Evolutionary conservation across 208 protist genomes (phyloP), one percentile per base, ranked within the genome.

Genomic region (Leishmania aethiopica): DNA sequence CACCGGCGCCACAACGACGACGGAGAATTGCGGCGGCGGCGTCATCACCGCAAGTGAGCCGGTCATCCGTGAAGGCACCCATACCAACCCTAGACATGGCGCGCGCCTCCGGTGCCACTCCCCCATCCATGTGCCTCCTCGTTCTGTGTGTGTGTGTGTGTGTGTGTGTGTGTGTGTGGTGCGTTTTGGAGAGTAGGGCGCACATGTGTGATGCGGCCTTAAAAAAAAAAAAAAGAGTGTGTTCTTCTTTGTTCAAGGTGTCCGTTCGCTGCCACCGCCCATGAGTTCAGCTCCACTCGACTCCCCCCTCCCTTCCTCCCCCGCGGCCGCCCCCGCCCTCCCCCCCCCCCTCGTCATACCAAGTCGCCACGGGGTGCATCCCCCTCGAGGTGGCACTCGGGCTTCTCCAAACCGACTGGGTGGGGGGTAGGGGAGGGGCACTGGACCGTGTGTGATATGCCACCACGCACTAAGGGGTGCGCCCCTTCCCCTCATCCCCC

Each of bases 41-140:
- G 72, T 2, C 72, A 60, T 57, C 74, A 78, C 55, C 74, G 28
- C 51, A 78, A 78, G 40, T 78, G 74, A 78, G 35, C 28, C 15
- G 32, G 35, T 13, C 11, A 42, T 13, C 45, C 10, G 13, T 13
- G 40, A 51, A 17, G n/a, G 60, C 13, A 67, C 3, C 60, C 60
- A 32, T 67, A 8, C 32, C 60, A 32, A 40, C n/a, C 28, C 25
- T 32, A 37, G 13, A 3, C 60, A 11, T 67, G n/a, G 60, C 11
- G 60, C 60, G 60, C 28, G 8, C 32, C 69, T 35, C 10, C 69
- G 5, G 69, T 10, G 37, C 45, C 69, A 73, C 53, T 35, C 28
- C 37, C 3, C 28, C 8, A 45, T 15, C 0, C 42, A 15, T 47
- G 40, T 73, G 28, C 13, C 25, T 51, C 69, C 5, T 1, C 25